Base-by-base conservation (phyloP, 2,329 filamentous ascomycete genomes). In the Biscogniauxia mediterranea region DNA sequence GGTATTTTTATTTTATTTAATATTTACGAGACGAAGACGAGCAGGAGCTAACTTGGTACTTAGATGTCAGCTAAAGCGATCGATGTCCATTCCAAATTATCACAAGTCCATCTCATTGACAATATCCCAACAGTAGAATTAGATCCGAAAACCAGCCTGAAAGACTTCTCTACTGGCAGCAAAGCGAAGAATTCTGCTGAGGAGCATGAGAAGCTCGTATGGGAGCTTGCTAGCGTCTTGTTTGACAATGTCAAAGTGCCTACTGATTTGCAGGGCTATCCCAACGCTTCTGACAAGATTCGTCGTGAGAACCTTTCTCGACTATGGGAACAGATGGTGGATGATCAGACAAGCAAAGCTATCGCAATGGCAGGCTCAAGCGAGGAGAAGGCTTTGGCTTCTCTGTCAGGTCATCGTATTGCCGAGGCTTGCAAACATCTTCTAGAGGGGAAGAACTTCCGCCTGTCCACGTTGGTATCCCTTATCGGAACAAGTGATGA, bases 191-290 rank as follows among this genome's bases (percentile, higher is more conserved):
- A 71, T 65, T 77, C 79, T 17, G 80, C 80, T 21, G 80, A 76
- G 58, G 75, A 79, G 20, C 85, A 92, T 60, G 92, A 96, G 75
- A 86, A 87, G 70, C 81, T 87, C 15, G 87, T 95, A 0, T 99
- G 96, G 95, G 85, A 92, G 63, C 81, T 99, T 42, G 89, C 92
- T 1, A 90, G 91, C 60, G 88, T 97, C 46, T 83, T 99, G 3
- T 99, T 97, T 71, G 93, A 97, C 66, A 81, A 87, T n/a, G 64
- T 86, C 11, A 78, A 78, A 17, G 72, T 83, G 28, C 76, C 79
- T 2, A 61, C 75, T 2, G 78, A 81, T 13, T 70, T 81, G 8
- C 69, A 78, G 32, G 65, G 72, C 26, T 67, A 70, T 49, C 68
- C 72, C 0, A 68, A 78, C 11, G 70, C 75, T 0, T 69, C 74